Percentiles rank a stretch among this genome's conserved stretches.
phyloP scores from a whole-genome alignment of 768 basidiomycete species.

The Lyophyllum atratum region DNA sequence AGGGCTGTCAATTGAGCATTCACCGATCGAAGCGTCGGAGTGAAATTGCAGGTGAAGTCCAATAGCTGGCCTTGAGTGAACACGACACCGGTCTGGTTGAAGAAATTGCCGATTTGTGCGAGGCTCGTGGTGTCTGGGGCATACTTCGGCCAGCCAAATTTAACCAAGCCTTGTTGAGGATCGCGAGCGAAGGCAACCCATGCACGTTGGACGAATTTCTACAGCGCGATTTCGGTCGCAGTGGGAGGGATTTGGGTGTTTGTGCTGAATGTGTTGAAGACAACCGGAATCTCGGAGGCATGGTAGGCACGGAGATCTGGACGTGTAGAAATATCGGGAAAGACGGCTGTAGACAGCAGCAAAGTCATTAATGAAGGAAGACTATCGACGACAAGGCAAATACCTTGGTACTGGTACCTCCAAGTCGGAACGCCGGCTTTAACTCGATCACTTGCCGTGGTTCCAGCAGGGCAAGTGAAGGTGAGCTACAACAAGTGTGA shows the following conservation, averaged over 20 bases:
- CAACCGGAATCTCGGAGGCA: conserved; percentile 35
- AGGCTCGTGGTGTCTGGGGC: conserved; percentile 18
- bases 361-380: background rate
- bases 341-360: conserved; percentile 25
- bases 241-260: conserved; percentile 26
- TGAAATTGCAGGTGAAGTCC: conserved; percentile 13
- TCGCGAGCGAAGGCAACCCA: conserved; percentile 41
- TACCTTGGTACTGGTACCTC: conserved; percentile 21
- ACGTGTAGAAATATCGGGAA: conserved; percentile 33
- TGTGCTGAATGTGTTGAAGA: conserved; percentile 32
- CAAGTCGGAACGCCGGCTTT: conserved; percentile 15
- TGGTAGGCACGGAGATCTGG: conserved; percentile 35
- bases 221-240: conserved; percentile 29
- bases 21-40: background rate
- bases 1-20: conserved; percentile 8
- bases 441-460: conserved; percentile 2
- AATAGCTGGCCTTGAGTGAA: conserved; percentile 18
- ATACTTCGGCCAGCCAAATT: conserved; percentile 28
- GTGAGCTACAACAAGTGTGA: background rate
- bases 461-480: conserved; percentile 14
- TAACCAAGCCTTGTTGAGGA: conserved; percentile 29
- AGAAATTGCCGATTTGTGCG: conserved; percentile 17
- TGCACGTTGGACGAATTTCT: conserved; percentile 32
- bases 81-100: conserved; percentile 15
- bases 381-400: background rate